These are phyloP conservation scores for Colletotrichum tanaceti DNA, from an alignment of 2,329 filamentous ascomycete genomes.

Conservation along the genomic window DNA sequence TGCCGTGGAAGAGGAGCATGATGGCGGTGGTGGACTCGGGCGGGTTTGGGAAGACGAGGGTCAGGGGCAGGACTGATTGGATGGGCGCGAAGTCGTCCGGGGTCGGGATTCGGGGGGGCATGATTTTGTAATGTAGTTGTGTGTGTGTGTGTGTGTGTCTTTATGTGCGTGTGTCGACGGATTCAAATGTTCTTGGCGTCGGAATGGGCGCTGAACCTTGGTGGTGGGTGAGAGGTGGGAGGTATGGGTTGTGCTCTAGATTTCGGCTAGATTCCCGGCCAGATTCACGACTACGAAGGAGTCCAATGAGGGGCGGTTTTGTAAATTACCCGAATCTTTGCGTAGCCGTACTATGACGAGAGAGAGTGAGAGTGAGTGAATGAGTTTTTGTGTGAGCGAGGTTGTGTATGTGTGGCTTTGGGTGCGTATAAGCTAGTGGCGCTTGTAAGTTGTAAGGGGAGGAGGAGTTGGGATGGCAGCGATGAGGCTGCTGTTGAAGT, in stretches of 20 bases:
- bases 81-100: constrained; percentile 62
- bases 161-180: not conserved
- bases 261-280: not conserved
- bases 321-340: not conserved
- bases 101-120: constrained; percentile 63
- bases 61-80: constrained; percentile 54
- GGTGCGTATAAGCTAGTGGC: too few species aligned
- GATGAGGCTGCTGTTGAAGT: constrained; percentile 25
- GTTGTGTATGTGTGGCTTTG: too few species aligned
- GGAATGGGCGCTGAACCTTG: not conserved
- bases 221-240: not conserved
- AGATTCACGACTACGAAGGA: not conserved
- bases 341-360: too few species aligned
- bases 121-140: constrained; percentile 44
- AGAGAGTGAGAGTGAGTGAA: not conserved
- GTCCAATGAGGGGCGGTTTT: not conserved
- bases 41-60: constrained; percentile 62
- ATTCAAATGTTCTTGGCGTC: not conserved
- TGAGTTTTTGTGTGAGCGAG: too few species aligned
- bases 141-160: not conserved
- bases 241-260: not conserved
- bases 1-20: constrained; percentile 84
- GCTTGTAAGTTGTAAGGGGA: too few species aligned
- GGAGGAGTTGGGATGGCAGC: not conserved
- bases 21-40: constrained; percentile 76